Percentiles rank a stretch among this genome's conserved stretches.
Evolutionary conservation across 208 protist genomes (phyloP).

Genomic region (Borovskyia barvae): DNA sequence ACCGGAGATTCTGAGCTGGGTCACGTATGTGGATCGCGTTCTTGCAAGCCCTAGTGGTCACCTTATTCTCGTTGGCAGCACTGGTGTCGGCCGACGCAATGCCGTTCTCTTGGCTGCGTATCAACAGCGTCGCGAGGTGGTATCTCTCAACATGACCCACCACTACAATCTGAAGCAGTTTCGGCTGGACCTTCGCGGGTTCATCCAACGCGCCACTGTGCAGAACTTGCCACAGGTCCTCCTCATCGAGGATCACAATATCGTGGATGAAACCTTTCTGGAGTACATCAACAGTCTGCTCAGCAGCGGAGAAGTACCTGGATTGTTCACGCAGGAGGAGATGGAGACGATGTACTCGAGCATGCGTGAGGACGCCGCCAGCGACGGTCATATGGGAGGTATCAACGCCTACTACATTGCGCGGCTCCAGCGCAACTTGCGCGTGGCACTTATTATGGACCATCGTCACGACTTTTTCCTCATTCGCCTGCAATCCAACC

Average conservation of each 20-base stretch:
- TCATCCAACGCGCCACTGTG: slow-evolving; percentile 76
- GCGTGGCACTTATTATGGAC: slow-evolving; percentile 94
- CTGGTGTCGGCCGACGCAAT: slow-evolving; percentile 88
- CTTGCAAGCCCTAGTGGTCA: slow-evolving; percentile 83
- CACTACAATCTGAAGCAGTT: slow-evolving; percentile 92
- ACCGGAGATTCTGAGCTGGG: slow-evolving; percentile 86
- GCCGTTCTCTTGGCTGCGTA: slow-evolving; percentile 81
- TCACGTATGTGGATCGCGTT: slow-evolving; percentile 91
- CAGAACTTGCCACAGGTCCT: slow-evolving; percentile 93
- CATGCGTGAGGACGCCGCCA: slow-evolving; percentile 86
- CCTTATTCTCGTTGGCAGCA: slow-evolving; percentile 92
- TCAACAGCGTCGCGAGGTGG: slow-evolving; percentile 85
- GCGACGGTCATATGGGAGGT: slow-evolving; percentile 80
- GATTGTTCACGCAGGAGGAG: slow-evolving; percentile 96
- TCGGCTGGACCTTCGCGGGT: slow-evolving; percentile 71
- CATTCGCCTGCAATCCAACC: slow-evolving; percentile 92
- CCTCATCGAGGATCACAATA: slow-evolving; percentile 96
- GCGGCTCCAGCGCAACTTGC: slow-evolving; percentile 91
- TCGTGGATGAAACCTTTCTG: slow-evolving; percentile 95
- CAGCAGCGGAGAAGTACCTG: slow-evolving; percentile 92
- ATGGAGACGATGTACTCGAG: slow-evolving; percentile 92
- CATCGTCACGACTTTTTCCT: slow-evolving; percentile 86
- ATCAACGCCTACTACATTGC: slow-evolving; percentile 84
- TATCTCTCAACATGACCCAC: slow-evolving; percentile 87
- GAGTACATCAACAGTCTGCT: slow-evolving; percentile 96